Evolutionary conservation across 2,329 filamentous ascomycete species (phyloP).

Genomic region (Trichoderma arundinaceum): DNA sequence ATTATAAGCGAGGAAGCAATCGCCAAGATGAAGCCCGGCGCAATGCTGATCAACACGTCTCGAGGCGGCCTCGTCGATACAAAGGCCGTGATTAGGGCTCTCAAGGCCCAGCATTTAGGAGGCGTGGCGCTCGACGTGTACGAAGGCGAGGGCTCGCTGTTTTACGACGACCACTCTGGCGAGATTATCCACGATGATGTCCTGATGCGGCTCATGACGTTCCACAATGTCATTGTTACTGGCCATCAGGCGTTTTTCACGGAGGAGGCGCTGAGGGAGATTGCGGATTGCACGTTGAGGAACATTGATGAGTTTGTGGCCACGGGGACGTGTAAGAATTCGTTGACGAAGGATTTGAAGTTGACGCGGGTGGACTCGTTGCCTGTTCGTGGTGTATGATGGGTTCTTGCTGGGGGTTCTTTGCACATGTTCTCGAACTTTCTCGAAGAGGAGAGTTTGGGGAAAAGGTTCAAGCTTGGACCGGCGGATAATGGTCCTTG

Average conservation of each 20-base stretch:
- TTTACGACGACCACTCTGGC: constrained; percentile 69
- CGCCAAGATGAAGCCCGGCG: constrained; percentile 61
- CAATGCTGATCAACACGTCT: constrained; percentile 70
- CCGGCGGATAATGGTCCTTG: no score
- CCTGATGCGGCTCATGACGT: constrained; percentile 69
- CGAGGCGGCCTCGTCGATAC: constrained; percentile 69
- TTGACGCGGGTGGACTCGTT: constrained; percentile 24
- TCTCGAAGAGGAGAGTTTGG: no score
- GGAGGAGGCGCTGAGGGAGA: constrained; percentile 67
- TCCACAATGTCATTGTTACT: constrained; percentile 69
- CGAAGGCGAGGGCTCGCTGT: constrained; percentile 66
- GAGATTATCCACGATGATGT: constrained; percentile 71
- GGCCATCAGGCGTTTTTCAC: constrained; percentile 76
- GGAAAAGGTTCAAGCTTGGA: no score
- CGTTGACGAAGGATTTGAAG: constrained; percentile 40
- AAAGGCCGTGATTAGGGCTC: constrained; percentile 61
- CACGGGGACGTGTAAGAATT: constrained; percentile 44
- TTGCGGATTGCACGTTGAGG: constrained; percentile 62
- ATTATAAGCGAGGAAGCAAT: constrained; percentile 64
- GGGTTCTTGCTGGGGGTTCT: background rate
- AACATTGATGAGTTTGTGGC: constrained; percentile 57
- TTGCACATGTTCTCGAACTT: no score
- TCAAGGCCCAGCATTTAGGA: constrained; percentile 65
- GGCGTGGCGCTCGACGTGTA: constrained; percentile 72
- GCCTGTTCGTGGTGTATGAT: constrained; percentile 36